Evolutionary conservation across 371 early-diverging fungal species (phyloP), one percentile per base, ranked within the genome.

Genomic region (Rhizopus delemar): DNA sequence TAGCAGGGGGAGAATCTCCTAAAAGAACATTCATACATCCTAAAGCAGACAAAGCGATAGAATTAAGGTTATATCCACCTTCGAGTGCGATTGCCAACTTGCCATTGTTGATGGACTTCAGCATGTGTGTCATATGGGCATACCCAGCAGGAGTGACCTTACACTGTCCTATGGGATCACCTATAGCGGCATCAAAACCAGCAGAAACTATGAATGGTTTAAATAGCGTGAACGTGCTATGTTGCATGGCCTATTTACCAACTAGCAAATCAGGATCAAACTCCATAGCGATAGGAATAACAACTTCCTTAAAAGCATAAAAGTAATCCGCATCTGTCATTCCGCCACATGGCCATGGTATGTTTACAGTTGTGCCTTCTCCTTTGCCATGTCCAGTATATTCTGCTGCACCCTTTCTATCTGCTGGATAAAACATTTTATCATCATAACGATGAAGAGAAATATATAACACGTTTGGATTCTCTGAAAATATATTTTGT

Each of bases 111-210:
- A 95, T 68, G 0, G 68, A 53, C 51, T 82, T 86, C n/a, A 97
- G 71, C 83, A 90, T 73, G 33, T 88, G 79, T 3, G 94, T 93
- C 93, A 97, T 92, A 41, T 89, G 86, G 4, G 90, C 92, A 69
- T 87, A 97, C 5, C 92, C 91, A 4, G 73, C 81, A 0, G 96
- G 96, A 2, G 93, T 85, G 3, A 97, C 90, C 12, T 83, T 57
- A 63, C 92, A 94, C 58, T 83, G 83, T 13, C 97, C 97, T 32
- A 95, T 83, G 16, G 86, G 89, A 66, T 97, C 97, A 35, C 90
- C 85, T 61, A 57, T 28, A 1, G 94, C 95, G 2, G 94, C 94
- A 71, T 97, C 97, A 62, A 96, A 97, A 3, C 97, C 97, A 35
- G 93, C 88, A 4, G 93, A 89, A 9, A 94, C 91, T 82, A 32